Evolutionary conservation across 805 yeast species (phyloP), one percentile per base, ranked within the genome.

Genomic region (Nakazawaea molendinolei): DNA sequence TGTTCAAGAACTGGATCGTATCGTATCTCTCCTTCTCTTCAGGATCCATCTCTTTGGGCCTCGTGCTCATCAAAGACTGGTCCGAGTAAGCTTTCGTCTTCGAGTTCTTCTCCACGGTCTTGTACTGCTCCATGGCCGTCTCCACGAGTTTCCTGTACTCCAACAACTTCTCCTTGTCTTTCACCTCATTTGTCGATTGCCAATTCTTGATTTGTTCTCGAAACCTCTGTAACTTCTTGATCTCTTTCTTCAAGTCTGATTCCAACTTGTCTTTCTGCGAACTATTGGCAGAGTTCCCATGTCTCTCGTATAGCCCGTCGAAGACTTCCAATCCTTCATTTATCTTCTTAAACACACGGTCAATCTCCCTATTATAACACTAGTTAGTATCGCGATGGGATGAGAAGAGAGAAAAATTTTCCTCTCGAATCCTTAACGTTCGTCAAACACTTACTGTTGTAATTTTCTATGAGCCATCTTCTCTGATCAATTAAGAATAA

Each of bases 171-270:
- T 82, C 84, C 55, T 86, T 92, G 50, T 90, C 95, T 56, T 94
- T 87, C 31, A 89, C 87, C 44, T 89, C 95, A 48, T 80, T 84
- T 47, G 90, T 89, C 28, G 90, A 76, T 55, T 87, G 63, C 98
- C 98, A 90, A 39, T 84, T 83, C 62, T 90, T 90, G 50, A 90
- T 85, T 63, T 87, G 97, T 58, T 90, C 98, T 55, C 97, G 74
- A 49, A 82, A 78, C 55, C 95, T 76, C 56, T 90, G 98, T 40
- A 90, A 69, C 58, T 87, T 90, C 60, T 92, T 90, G 60, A 92
- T 89, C 58, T 92, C 97, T 51, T 92, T 80, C 63, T 92, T 89
- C 54, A 90, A 67, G 55, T 90, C 98, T 42, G 78, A 72, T 56
- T 92, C 98, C 40, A 92, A 69, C 58, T 90, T 90, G 56, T 90